Evolutionary conservation across 1,139 yeast genomes (phyloP).

Genomic region (Saccharomyces uvarum): DNA sequence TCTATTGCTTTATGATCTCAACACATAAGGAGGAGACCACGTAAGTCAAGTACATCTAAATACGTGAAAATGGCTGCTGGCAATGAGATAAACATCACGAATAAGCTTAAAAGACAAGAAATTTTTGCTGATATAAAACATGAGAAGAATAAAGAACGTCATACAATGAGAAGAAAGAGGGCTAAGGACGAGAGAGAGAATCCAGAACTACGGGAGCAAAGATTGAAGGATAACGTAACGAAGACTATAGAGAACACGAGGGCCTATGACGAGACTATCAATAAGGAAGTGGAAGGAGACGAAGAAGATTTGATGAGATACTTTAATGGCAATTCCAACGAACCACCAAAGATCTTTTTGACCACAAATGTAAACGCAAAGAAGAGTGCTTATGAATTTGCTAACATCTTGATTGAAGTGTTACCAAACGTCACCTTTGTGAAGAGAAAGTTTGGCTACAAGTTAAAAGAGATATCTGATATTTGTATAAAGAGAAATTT

Average conservation of each 20-base stretch:
- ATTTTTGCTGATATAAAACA: conserved; percentile 67
- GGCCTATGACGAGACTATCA: conserved; percentile 82
- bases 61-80: conserved; percentile 16
- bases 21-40: neutral
- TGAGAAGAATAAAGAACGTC: conserved; percentile 69
- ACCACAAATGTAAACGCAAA: conserved; percentile 86
- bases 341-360: conserved; percentile 69
- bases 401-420: conserved; percentile 75
- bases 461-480: conserved; percentile 78
- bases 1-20: neutral
- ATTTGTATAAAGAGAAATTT: conserved; percentile 74
- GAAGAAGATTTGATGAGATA: conserved; percentile 47
- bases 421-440: conserved; percentile 81
- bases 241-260: conserved; percentile 84
- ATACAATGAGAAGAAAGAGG: conserved; percentile 63
- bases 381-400: conserved; percentile 83
- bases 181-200: conserved; percentile 77
- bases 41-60: neutral
- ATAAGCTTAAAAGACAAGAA: conserved; percentile 74
- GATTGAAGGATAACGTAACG: conserved; percentile 74
- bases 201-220: conserved; percentile 72
- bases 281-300: conserved; percentile 56
- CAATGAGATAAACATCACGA: conserved; percentile 41
- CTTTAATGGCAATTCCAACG: conserved; percentile 21
- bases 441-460: conserved; percentile 76